Base-by-base conservation (phyloP, 2,329 filamentous ascomycete genomes). In the Ophiocordyceps polyrhachis-furcata region DNA sequence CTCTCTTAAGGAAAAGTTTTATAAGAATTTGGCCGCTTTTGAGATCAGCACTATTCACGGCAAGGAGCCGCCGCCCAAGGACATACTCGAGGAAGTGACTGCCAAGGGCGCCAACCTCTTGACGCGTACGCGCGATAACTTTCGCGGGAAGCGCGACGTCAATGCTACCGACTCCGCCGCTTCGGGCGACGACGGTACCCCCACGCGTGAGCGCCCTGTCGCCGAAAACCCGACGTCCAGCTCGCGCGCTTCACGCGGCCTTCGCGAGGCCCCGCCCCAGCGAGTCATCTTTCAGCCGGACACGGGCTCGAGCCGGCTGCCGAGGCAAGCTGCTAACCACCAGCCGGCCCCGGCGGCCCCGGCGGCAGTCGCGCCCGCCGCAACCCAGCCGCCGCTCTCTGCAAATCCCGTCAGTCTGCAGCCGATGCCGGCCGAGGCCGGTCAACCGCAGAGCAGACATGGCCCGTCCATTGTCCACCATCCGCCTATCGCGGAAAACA, bases 221-320 rank as follows among this genome's bases (percentile, higher is more conserved):
- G 64, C 66, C 45, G 72, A 74, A 43, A 48, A 19, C 2, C 64
- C 68, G 14, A 67, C 70, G 21, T 74, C 73, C 4, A 71, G 67
- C 40, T 68, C 69, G 35, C 67, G 76, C 48, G 74, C 73, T 17
- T 79, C 76, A 3, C 66, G 79, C 49, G 81, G 78, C 35, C 66
- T 88, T 43, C 73, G 86, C 50, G 83, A 91, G 58, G 83, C 84
- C n/a, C 86, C 86, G 25, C 81, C 85, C 1, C 85, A 88, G 56
- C 73, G 85, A 49, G 78, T 88, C 44, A 79, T 91, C 44, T 93
- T 89, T 60, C 84, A 91, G 57, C 85, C 85, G 28, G 85, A 93
- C 53, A 78, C 79, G 2, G 74, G 73, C 11, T 67, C 80, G 4
- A 66, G 72, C 14, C 73, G 83, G 49, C 72, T 78, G 52, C 74